Conservation (phyloP, 2,329 filamentous ascomycete species). For the Trematosphaeria pertusa region DNA sequence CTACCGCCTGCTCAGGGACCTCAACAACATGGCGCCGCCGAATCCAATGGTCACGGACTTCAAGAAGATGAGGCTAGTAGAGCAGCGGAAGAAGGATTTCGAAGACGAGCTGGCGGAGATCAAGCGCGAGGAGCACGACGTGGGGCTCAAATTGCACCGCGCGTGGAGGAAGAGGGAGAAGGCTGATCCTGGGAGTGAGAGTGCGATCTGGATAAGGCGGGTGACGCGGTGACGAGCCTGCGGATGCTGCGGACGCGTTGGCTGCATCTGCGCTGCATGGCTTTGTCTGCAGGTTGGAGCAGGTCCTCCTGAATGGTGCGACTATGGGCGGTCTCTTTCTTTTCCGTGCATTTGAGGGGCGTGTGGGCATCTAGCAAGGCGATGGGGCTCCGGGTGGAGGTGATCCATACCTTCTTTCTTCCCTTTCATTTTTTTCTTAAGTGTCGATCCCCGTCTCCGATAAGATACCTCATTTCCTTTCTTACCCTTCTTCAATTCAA, state of each 20-base stretch:
- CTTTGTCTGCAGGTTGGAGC: neutral
- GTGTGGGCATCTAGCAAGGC: too few species aligned
- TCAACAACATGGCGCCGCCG: constrained; percentile 42
- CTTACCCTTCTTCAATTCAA: neutral
- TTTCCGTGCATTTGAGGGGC: neutral
- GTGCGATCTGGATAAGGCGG: constrained; percentile 48
- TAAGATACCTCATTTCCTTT: constrained; percentile 5
- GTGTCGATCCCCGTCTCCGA: neutral
- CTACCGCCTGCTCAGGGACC: constrained; percentile 42
- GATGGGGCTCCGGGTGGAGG: neutral
- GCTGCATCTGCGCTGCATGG: neutral
- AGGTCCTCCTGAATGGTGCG: neutral
- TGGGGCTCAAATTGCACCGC: constrained; percentile 49
- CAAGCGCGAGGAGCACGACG: constrained; percentile 46
- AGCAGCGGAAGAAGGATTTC: constrained; percentile 44
- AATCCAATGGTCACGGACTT: constrained; percentile 50
- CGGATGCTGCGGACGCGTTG: neutral
- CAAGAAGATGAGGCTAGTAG: constrained; percentile 39
- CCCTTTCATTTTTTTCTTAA: neutral
- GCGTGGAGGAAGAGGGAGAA: constrained; percentile 48
- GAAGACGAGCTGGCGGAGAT: constrained; percentile 49
- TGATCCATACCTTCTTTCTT: neutral
- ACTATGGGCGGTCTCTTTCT: neutral
- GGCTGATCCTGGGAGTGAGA: constrained; percentile 42
- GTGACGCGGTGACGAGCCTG: constrained; percentile 38